Conservation (phyloP, 2,329 filamentous ascomycete species). For the Verticillium albo-atrum region DNA sequence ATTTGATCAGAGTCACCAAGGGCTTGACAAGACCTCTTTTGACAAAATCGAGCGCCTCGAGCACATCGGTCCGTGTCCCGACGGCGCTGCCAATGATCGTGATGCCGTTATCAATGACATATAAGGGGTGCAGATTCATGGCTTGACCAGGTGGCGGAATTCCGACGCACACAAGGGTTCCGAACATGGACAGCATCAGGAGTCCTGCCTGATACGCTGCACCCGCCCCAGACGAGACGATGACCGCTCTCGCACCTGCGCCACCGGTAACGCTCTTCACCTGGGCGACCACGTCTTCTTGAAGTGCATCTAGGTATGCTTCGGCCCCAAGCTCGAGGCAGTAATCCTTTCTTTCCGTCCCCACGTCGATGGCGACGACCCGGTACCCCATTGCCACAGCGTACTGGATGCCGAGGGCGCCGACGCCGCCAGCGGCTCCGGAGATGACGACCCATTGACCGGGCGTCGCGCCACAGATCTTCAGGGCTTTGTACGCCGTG, state of each 20-base stretch:
- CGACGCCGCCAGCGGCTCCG: constrained; percentile 35
- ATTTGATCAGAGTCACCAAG: constrained; percentile 16
- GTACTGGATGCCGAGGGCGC: constrained; percentile 30
- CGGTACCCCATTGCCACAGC: constrained; percentile 37
- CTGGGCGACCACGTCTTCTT: constrained; percentile 15
- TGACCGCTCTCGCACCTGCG: constrained; percentile 18
- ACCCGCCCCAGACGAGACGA: constrained; percentile 23
- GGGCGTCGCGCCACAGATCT: constrained; percentile 20
- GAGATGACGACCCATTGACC: constrained; percentile 31
- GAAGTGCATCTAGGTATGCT: constrained; percentile 29
- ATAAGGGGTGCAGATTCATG: constrained; percentile 25
- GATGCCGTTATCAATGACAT: constrained; percentile 28
- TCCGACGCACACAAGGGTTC: constrained; percentile 33
- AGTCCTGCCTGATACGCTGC: constrained; percentile 28
- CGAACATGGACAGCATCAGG: constrained; percentile 29
- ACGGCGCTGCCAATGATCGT: constrained; percentile 28
- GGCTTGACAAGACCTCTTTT: constrained; percentile 12
- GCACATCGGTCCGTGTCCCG: constrained; percentile 30
- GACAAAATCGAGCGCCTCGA: constrained; percentile 37
- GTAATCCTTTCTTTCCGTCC: constrained; percentile 20
- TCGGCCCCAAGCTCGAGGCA: constrained; percentile 29
- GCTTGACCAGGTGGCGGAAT: constrained; percentile 21
- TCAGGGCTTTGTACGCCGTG: constrained; percentile 37
- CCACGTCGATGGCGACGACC: constrained; percentile 32
- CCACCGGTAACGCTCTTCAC: constrained; percentile 13